Conservation (phyloP, 805 yeast genomes). For the Saccharomycopsis selenospora region DNA sequence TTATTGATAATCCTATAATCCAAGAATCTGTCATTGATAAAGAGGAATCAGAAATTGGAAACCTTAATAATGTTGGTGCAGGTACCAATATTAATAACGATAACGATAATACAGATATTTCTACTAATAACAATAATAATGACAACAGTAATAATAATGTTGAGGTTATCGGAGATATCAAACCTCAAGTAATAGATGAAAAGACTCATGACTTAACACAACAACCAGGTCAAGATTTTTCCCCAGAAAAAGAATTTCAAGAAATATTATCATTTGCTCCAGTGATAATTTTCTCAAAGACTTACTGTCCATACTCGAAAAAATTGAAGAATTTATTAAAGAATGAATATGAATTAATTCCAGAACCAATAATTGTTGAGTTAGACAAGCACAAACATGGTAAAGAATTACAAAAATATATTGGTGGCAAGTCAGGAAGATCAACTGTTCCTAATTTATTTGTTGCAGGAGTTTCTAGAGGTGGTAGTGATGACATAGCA, state of each 20-base stretch:
- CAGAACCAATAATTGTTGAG: conserved; percentile 69
- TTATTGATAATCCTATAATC: conserved; percentile 4
- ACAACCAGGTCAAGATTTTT: conserved; percentile 31
- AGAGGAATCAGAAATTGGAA: too few species aligned
- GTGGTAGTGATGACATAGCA: conserved; percentile 82
- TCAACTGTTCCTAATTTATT: conserved; percentile 86
- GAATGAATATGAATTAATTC: conserved; percentile 61
- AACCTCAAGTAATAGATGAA: conserved; percentile 29
- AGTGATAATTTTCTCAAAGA: conserved; percentile 49
- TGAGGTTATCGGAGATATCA: conserved; percentile 21
- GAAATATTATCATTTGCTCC: conserved; percentile 57
- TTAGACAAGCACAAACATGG: conserved; percentile 79
- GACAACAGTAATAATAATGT: neutral
- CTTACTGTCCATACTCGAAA: conserved; percentile 69
- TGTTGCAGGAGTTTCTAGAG: conserved; percentile 66
- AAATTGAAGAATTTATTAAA: conserved; percentile 59
- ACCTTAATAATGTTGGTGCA: too few species aligned
- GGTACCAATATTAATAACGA: neutral
- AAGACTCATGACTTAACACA: conserved; percentile 18
- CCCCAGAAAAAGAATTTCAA: conserved; percentile 46
- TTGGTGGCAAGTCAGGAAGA: conserved; percentile 66
- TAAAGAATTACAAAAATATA: conserved; percentile 60
- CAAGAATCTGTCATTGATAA: neutral
- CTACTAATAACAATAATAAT: too few species aligned
- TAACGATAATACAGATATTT: neutral